phyloP scores from a whole-genome alignment of 139 green algal genomes.

The Tetradesmus obliquus region DNA sequence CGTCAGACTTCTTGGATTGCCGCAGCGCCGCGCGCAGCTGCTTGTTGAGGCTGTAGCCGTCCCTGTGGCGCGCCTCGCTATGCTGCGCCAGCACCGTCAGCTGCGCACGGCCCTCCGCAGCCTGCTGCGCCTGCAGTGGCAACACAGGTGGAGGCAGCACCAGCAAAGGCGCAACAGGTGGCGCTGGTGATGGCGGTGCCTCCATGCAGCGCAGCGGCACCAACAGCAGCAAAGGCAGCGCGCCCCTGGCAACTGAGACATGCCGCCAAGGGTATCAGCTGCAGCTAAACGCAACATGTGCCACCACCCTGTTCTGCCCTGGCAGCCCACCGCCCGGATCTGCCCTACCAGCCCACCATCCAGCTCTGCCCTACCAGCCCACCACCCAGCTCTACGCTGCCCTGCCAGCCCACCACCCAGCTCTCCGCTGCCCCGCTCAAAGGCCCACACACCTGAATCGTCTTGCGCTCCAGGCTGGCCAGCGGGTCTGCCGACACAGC shows the following conservation, averaged over 20 bases:
- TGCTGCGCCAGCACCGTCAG: conserved; percentile 26
- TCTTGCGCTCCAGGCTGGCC: conserved; percentile 27
- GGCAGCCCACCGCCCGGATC: too few species aligned
- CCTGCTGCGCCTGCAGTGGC: conserved; percentile 17
- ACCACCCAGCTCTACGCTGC: not conserved
- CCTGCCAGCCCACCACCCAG: not conserved
- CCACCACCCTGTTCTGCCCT: too few species aligned
- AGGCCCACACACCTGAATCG: not conserved
- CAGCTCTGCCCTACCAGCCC: too few species aligned
- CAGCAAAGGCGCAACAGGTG: not conserved
- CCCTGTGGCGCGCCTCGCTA: conserved; percentile 43
- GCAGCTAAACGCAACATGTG: too few species aligned
- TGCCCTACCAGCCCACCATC: too few species aligned
- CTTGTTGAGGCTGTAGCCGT: conserved; percentile 75
- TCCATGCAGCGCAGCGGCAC: not conserved
- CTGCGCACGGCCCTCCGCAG: conserved; percentile 21
- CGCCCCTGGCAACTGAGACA: too few species aligned
- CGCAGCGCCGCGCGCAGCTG: conserved; percentile 57
- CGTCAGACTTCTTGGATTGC: conserved; percentile 43
- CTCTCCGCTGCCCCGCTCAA: not conserved
- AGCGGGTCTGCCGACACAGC: conserved; percentile 37
- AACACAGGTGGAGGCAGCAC: not conserved
- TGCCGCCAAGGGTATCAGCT: too few species aligned
- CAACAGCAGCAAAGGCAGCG: too few species aligned
- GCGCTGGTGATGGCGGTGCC: not conserved